Conservation (phyloP, 176 grass and related monocot genomes). For the Hsuehochloa calcarea region DNA sequence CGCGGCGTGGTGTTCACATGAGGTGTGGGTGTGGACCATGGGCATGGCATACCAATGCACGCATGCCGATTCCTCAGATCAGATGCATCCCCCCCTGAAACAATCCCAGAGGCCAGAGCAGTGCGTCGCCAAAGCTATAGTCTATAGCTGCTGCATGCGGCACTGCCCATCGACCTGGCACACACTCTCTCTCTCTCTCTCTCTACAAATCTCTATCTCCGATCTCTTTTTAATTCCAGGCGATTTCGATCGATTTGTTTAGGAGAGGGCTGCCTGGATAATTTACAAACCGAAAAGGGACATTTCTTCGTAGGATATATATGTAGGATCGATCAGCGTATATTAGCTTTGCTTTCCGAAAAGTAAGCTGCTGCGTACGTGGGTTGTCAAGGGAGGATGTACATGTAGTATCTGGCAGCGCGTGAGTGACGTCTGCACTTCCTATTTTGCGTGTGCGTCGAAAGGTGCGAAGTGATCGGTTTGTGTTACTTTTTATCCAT, state of each 20-base stretch:
- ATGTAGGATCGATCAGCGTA: neutral
- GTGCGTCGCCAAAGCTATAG: neutral
- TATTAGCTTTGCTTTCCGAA: neutral
- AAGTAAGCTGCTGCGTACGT: neutral
- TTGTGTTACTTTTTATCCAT: conserved; percentile 15
- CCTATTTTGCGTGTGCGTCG: neutral
- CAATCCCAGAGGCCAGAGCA: neutral
- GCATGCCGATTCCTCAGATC: neutral
- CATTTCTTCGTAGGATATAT: neutral
- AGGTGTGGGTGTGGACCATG: conserved; percentile 34
- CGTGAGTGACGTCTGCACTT: conserved; percentile 21
- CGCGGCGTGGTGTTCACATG: conserved; percentile 48
- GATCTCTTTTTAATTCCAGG: neutral
- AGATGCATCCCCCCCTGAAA: conserved; percentile 30
- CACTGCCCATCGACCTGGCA: neutral
- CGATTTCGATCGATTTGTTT: neutral
- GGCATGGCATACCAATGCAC: too few relatives aligned
- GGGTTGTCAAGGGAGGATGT: neutral
- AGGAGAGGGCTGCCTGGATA: neutral
- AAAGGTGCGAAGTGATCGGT: neutral
- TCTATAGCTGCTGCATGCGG: neutral
- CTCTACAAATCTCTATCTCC: neutral
- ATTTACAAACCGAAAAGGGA: neutral
- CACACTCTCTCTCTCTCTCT: neutral
- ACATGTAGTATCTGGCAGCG: neutral